Base-by-base conservation (phyloP, 345 rosid species). In the Laguncularia racemosa region DNA sequence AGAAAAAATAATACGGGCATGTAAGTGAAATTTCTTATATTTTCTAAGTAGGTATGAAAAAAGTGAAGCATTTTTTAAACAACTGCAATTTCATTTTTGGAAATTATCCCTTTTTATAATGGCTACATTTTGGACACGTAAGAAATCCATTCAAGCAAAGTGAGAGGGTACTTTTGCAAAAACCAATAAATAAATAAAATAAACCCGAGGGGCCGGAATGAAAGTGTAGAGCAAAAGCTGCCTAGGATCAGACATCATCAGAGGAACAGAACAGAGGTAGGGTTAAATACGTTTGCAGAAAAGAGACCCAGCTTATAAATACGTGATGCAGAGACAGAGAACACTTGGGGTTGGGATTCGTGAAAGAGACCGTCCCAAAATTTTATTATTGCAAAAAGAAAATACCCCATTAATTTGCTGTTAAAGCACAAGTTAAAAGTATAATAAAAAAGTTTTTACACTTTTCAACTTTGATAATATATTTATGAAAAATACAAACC, bases 321-420 rank as follows among this genome's bases (percentile, higher is more conserved):
- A 33, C 40, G 40, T 3, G 40, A 4, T 33, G 4, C 9, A 7
- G 7, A 9, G 7, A 10, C 4, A 7, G 7, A 33, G 7, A 33
- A 33, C 40, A 53, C 46, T 44, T 13, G 50, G 58, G 52, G 5
- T 57, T 50, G 70, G 72, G 65, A 64, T 77, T 68, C 71, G 73
- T 20, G 65, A 63, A 56, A 50, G 62, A 52, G 48, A 59, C 54
- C n/a, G 23, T 58, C 43, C 16, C 16, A 0, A 17, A 49, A 49
- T 12, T 49, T 1, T 16, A 49, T 49, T 49, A 20, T 49, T 9
- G 20, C 11, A 49, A 49, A 6, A 14, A 15, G 6, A 49, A 49
- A 7, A 16, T 49, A 16, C 15, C 52, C 16, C 52, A 20, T 17
- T 6, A 49, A 49, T 20, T 6, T 26, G 28, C 6, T 6, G 2